These are phyloP conservation scores for Eucalyptus polyanthemos DNA, from an alignment of 345 rosid genomes.

Conservation along the genomic window DNA sequence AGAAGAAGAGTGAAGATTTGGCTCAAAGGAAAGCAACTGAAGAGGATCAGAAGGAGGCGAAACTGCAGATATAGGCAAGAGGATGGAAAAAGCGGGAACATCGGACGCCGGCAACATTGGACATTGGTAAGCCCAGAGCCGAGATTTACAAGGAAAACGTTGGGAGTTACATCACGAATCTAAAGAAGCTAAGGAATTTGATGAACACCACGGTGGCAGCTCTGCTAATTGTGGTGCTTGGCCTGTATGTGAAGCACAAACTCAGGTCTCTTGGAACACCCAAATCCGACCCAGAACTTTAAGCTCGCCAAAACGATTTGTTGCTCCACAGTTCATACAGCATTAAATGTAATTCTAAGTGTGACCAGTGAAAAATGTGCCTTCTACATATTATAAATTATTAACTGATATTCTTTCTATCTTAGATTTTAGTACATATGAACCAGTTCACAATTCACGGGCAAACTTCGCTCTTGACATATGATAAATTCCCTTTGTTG, in stretches of 20 bases:
- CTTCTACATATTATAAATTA: neutral
- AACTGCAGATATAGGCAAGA: neutral
- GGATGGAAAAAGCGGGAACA: neutral
- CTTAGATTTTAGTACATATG: neutral
- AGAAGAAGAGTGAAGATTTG: neutral
- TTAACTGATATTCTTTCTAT: neutral
- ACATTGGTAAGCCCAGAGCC: neutral
- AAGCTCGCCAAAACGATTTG: neutral
- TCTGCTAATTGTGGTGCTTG: slow-evolving; percentile 3
- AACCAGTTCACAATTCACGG: neutral
- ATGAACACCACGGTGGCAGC: slow-evolving; percentile 1
- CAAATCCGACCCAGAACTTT: neutral
- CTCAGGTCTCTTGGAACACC: neutral
- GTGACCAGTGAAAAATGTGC: neutral
- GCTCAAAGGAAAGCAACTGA: neutral
- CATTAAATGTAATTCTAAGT: neutral
- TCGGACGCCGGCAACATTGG: neutral
- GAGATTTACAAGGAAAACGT: neutral
- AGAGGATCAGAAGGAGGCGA: neutral
- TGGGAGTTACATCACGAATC: neutral
- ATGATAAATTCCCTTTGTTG: neutral
- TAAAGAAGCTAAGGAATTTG: neutral
- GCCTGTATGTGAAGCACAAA: slow-evolving; percentile 3
- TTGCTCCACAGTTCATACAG: neutral
- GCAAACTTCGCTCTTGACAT: neutral